These are phyloP conservation scores for Uronychia binucleata DNA, from an alignment of 73 alveolate species.

Conservation along the genomic window DNA sequence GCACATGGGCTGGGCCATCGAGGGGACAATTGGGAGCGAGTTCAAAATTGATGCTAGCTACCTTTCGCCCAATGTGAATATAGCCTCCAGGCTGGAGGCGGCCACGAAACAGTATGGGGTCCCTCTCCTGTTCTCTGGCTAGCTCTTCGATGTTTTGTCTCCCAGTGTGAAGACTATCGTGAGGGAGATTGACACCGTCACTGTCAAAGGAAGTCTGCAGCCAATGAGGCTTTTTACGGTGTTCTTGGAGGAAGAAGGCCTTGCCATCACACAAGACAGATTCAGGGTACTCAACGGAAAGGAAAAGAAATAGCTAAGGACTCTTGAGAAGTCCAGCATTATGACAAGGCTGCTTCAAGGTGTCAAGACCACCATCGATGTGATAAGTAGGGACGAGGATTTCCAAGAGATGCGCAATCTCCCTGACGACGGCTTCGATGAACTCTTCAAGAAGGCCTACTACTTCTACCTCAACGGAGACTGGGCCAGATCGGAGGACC, in stretches of 20 bases:
- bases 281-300: no score
- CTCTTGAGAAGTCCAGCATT: slow-evolving; percentile 12
- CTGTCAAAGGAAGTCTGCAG: slow-evolving; percentile 89
- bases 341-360: background rate
- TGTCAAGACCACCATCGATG: slow-evolving; percentile 20
- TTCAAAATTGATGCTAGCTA: slow-evolving; percentile 95
- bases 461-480: slow-evolving; percentile 53
- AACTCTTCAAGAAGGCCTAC: slow-evolving; percentile 43
- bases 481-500: slow-evolving; percentile 59
- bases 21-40: slow-evolving; percentile 94
- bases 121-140: slow-evolving; percentile 50
- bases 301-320: slow-evolving; percentile 25
- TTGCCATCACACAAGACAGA: no score
- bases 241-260: slow-evolving; percentile 80
- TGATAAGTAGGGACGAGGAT: slow-evolving; percentile 20
- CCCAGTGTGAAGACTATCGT: slow-evolving; percentile 55
- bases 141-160: slow-evolving; percentile 33
- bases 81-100: slow-evolving; percentile 80
- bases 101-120: slow-evolving; percentile 76
- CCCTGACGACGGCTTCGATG: slow-evolving; percentile 8
- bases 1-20: slow-evolving; percentile 95
- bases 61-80: slow-evolving; percentile 85
- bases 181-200: slow-evolving; percentile 84
- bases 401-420: slow-evolving; percentile 20
- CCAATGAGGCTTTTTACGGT: slow-evolving; percentile 85